A percentile compares a stretch with the other conserved stretches of the same genome.
Conservation (phyloP, 1,284 basidiomycete species). For the Coniophora puteana region DNA sequence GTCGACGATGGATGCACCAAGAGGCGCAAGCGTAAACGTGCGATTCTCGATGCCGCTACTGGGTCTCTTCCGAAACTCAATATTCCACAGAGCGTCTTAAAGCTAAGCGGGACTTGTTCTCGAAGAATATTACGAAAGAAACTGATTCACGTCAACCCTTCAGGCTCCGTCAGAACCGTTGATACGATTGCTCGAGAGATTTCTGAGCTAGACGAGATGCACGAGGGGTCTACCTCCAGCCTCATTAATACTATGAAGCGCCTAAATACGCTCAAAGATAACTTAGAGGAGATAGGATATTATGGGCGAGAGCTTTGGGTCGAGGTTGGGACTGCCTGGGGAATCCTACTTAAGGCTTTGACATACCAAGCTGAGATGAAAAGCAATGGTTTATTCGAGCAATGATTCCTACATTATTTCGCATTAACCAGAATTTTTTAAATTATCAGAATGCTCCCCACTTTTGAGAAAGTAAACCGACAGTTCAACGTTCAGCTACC, state of each 20-base stretch:
- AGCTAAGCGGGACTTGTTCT: not conserved
- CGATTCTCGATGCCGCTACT: too few species aligned
- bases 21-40: too few species aligned
- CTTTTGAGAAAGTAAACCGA: too few species aligned
- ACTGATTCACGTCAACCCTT: not conserved
- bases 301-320: constrained; percentile 28
- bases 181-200: constrained; percentile 24
- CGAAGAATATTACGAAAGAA: not conserved
- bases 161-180: constrained; percentile 2
- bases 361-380: constrained; percentile 19
- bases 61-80: not conserved
- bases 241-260: constrained; percentile 17
- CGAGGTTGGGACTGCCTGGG: constrained; percentile 25
- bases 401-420: too few species aligned
- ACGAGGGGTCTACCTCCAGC: constrained; percentile 13
- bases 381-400: too few species aligned
- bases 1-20: not conserved
- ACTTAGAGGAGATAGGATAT: constrained; percentile 32
- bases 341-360: constrained; percentile 25
- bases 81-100: not conserved
- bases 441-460: too few species aligned
- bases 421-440: too few species aligned
- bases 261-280: constrained; percentile 31
- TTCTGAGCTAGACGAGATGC: constrained; percentile 15
- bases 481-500: too few species aligned